A percentile compares a stretch with the other conserved stretches of the same genome.
These are phyloP conservation scores for Suillus plorans DNA, from an alignment of 768 basidiomycete species.

Conservation along the genomic window DNA sequence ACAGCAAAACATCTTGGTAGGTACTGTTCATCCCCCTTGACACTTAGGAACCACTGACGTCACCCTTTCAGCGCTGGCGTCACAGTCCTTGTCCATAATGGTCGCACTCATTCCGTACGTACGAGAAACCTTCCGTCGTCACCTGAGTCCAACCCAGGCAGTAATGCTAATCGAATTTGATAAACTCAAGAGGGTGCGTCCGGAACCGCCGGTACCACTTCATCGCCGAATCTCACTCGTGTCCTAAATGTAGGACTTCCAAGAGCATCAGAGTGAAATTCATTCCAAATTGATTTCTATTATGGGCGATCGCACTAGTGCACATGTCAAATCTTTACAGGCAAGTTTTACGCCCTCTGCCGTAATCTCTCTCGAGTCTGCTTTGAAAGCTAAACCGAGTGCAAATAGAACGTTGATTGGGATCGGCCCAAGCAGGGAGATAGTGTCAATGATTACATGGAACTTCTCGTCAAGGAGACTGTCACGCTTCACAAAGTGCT, in stretches of 20 bases:
- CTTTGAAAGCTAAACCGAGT: slow-evolving; percentile 8
- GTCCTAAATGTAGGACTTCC: slow-evolving; percentile 69
- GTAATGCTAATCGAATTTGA: slow-evolving; percentile 98
- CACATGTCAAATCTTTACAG: slow-evolving; percentile 83
- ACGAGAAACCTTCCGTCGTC: slow-evolving; percentile 90
- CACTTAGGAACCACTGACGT: slow-evolving; percentile 14
- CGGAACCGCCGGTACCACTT: slow-evolving; percentile 4
- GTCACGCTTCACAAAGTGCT: slow-evolving; percentile 94
- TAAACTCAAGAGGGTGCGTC: slow-evolving; percentile 90
- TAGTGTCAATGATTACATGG: slow-evolving; percentile 88
- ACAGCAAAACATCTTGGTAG: slow-evolving; percentile 95
- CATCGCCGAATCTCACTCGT: slow-evolving; percentile 3
- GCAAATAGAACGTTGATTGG: slow-evolving; percentile 74
- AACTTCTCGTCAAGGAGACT: slow-evolving; percentile 91
- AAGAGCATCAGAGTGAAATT: slow-evolving; percentile 99
- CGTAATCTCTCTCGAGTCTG: neutral
- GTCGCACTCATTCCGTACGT: slow-evolving; percentile 94
- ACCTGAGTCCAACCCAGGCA: slow-evolving; percentile 91
- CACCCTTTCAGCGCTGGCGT: slow-evolving; percentile 73
- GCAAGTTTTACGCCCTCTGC: slow-evolving; percentile 37
- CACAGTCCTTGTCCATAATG: slow-evolving; percentile 93
- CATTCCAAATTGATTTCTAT: slow-evolving; percentile 96
- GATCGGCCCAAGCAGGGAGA: slow-evolving; percentile 55
- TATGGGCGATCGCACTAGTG: slow-evolving; percentile 91
- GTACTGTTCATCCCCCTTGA: slow-evolving; percentile 21